phyloP scores from a whole-genome alignment of 805 yeast genomes.

The Starmera dryadoides region DNA sequence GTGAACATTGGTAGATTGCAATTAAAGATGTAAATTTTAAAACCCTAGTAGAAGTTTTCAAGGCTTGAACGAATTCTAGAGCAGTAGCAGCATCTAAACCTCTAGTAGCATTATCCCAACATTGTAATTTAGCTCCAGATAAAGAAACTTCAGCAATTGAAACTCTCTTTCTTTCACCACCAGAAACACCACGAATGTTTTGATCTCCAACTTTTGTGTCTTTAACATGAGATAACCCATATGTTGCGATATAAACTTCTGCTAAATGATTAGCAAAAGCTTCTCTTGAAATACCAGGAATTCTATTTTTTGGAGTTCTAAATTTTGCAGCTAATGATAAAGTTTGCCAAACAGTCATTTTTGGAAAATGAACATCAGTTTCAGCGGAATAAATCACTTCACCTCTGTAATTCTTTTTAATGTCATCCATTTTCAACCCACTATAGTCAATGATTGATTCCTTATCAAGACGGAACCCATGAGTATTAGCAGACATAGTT shows the following conservation, averaged over 20 bases:
- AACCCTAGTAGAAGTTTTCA: conserved; percentile 41
- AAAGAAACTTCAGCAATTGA: conserved; percentile 53
- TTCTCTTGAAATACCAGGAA: conserved; percentile 52
- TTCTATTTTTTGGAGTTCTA: conserved; percentile 56
- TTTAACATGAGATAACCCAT: conserved; percentile 42
- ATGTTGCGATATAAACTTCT: conserved; percentile 42
- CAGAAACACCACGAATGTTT: conserved; percentile 58
- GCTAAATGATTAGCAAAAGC: conserved; percentile 46
- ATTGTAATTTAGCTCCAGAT: conserved; percentile 37
- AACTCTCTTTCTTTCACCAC: conserved; percentile 67
- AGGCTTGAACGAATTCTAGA: conserved; percentile 42
- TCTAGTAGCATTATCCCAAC: conserved; percentile 54
- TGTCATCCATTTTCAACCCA: conserved; percentile 46
- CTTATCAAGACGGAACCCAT: conserved; percentile 45
- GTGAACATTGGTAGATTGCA: conserved; percentile 50
- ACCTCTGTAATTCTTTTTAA: conserved; percentile 49
- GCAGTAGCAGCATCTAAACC: conserved; percentile 58
- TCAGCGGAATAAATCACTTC: conserved; percentile 69
- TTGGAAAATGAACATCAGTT: conserved; percentile 61
- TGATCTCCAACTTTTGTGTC: conserved; percentile 60
- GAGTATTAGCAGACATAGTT: conserved; percentile 49
- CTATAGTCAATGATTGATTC: conserved; percentile 43
- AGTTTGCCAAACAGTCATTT: conserved; percentile 60
- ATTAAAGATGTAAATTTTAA: conserved; percentile 42
- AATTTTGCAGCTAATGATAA: conserved; percentile 54